Evolutionary conservation across 805 yeast species (phyloP), one percentile per base, ranked within the genome.

Genomic region (Cyberlindnera meyerae): DNA sequence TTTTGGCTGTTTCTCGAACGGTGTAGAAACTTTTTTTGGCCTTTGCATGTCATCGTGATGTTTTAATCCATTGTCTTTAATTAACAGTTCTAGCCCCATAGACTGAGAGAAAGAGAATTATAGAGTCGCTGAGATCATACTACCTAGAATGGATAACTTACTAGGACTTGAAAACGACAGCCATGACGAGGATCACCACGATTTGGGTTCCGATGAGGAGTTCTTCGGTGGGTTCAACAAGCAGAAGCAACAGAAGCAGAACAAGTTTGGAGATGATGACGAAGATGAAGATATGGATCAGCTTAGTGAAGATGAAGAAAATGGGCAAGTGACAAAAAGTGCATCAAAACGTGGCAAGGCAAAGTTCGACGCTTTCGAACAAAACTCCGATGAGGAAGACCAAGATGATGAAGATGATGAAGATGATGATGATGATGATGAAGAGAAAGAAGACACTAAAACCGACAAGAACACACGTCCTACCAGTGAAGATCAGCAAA

Each of bases 131-230:
- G 22, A 20, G 22, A 20, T 9, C 13, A 20, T 8, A 13, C 18
- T 14, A n/a, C 6, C 16, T 21, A 27, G 30, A 11, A 52, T 52
- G 58, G 55, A 51, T 20, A 45, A 45, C 33, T 44, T 51, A 16
- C 21, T 46, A 17, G 43, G 40, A 15, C 18, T 31, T 11, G 24
- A 24, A 4, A 42, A 40, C 22, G 53, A 45, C 5, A 42, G 41
- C 22, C 52, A 45, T 7, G 36, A 33, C 11, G 46, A 43, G 11
- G 26, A 30, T 5, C 9, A 24, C n/a, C 37, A 18, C 15, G 39
- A 40, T 12, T 14, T 53, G 14, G 56, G 50, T 6, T 45, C 51
- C 6, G 57, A 53, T 35, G 57, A 53, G 32, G 57, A 53, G 33
- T 49, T 47, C 22, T 50, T 44, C 22, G 40, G 37, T 2, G 47